Conservation (phyloP, 108 stramenopile genomes). For the Epithemia pelagica region DNA sequence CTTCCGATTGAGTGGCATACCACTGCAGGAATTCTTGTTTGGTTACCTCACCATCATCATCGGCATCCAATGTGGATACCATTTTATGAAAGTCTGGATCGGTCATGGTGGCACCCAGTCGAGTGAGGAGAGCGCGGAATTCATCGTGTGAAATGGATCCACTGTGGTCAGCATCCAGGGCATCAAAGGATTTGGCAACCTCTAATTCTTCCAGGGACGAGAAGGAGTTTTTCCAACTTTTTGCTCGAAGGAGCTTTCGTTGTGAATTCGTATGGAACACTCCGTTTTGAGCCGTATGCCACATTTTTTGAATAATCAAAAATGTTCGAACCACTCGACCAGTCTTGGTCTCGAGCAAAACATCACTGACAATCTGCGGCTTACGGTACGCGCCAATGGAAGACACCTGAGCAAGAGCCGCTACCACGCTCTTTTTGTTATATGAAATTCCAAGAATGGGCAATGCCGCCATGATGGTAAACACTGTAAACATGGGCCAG, state of each 20-base stretch:
- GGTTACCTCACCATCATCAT: slow-evolving; percentile 29
- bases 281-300: slow-evolving; percentile 2
- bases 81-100: slow-evolving; percentile 12
- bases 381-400: slow-evolving; percentile 21
- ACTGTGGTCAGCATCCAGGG: slow-evolving; percentile 27
- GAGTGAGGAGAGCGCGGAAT: slow-evolving; percentile 20
- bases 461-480: slow-evolving; percentile 12
- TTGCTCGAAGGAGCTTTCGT: background rate
- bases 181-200: slow-evolving; percentile 32
- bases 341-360: slow-evolving; percentile 40
- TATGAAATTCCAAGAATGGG: slow-evolving; percentile 5
- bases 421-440: slow-evolving; percentile 14
- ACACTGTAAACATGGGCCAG: background rate
- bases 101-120: slow-evolving; percentile 18
- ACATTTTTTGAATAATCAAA: slow-evolving; percentile 31
- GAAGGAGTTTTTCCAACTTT: background rate
- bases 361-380: slow-evolving; percentile 26
- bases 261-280: background rate
- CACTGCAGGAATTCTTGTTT: slow-evolving; percentile 31
- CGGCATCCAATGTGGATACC: slow-evolving; percentile 28
- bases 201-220: slow-evolving; percentile 13
- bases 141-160: slow-evolving; percentile 29
- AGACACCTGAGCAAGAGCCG: slow-evolving; percentile 17
- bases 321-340: slow-evolving; percentile 32
- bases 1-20: slow-evolving; percentile 12